Conservation (phyloP, 75 land plant species). For the Cupressus sempervirens region DNA sequence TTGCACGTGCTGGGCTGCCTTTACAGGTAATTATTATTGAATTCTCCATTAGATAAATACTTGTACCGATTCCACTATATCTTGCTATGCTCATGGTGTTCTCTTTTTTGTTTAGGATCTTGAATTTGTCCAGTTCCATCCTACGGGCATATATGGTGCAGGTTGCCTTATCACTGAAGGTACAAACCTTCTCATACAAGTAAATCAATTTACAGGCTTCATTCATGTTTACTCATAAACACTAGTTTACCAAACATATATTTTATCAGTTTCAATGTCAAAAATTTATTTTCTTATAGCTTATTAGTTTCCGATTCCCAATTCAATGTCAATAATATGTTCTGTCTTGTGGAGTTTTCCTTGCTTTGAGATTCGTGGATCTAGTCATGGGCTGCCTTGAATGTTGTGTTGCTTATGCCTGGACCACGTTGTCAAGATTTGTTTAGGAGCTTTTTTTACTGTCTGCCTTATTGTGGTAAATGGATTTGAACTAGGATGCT, state of each 20-base stretch:
- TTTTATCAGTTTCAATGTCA: background rate
- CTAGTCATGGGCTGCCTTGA: background rate
- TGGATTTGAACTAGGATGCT: background rate
- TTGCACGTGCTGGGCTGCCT: constrained; percentile 93
- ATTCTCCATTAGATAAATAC: background rate
- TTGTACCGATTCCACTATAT: background rate
- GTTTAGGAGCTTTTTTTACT: background rate
- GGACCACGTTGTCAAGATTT: background rate
- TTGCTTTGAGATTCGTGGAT: background rate
- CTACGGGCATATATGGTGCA: constrained; percentile 98
- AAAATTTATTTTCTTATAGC: background rate
- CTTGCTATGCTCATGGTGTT: background rate
- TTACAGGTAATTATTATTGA: constrained; percentile 54
- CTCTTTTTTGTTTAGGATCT: constrained; percentile 61
- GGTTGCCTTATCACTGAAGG: constrained; percentile 99
- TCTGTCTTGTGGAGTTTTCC: background rate
- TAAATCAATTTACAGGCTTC: background rate
- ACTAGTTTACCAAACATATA: background rate
- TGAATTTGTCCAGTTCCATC: constrained; percentile 98
- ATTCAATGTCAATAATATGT: background rate
- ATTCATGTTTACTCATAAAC: background rate
- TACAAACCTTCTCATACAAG: constrained; percentile 12
- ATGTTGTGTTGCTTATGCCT: background rate
- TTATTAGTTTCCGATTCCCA: background rate
- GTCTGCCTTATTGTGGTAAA: background rate